Base-by-base conservation (phyloP, 768 basidiomycete species). In the Tricholoma saponaceum region DNA sequence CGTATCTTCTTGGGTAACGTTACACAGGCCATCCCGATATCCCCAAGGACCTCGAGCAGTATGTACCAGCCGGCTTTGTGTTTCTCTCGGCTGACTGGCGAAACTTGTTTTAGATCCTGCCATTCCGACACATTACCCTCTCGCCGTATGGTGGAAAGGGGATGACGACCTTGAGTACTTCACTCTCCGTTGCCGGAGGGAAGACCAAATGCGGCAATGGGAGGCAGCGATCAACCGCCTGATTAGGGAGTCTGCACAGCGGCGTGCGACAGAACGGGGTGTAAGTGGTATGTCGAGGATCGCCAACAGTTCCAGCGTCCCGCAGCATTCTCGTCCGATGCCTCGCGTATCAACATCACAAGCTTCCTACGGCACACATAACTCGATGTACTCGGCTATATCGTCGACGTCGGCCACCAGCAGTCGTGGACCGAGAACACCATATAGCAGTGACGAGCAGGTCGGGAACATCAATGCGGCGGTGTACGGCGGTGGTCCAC, bases 1-100 rank as follows among this genome's bases (percentile, higher is more conserved):
- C 86, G 97, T 26, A 98, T 99, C 60, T 98, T 97, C 74, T 79
- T 98, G 63, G 94, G 95, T 62, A 99, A 98, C 66, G 93, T 98
- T 52, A 95, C 92, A 0, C 83, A 88, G 62, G 92, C 92, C 13
- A 76, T 83, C 54, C 81, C 89, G 35, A 78, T 75, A 8, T 78
- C 81, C 6, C 73, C 82, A n/a, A 79, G 82, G 63, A 78, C 76
- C 52, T 82, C 82, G 23, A 76, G 78, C 60, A 82, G 92, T 90
- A 64, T 57, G 86, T 80, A 39, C 51, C 56, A 51, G 39, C 43
- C 18, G 52, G 59, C 12, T 58, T 61, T 33, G 49, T 50, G n/a
- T 39, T 54, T 58, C 54, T 55, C 37, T 32, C 51, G 39, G 28
- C 33, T 58, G 60, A 59, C 50, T 51, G 28, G 51, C 35, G 22